Evolutionary conservation across 768 basidiomycete species (phyloP).

Genomic region (Psilocybe subaeruginosa): DNA sequence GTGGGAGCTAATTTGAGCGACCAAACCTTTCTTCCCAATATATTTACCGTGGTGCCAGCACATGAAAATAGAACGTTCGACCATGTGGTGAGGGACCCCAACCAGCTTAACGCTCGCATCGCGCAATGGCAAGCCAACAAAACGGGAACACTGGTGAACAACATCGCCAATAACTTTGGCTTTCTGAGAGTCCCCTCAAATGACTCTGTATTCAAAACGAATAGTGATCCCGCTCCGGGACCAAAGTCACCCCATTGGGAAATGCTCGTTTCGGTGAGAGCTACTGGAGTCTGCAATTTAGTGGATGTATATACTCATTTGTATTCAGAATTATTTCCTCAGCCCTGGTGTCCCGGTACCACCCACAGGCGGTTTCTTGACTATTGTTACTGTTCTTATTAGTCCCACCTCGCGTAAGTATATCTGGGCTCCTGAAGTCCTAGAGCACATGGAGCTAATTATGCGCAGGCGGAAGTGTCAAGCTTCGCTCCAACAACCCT

Average conservation of each 20-base stretch:
- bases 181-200: constrained; percentile 1
- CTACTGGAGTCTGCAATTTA: too few relatives aligned
- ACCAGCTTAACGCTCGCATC: constrained; percentile 22
- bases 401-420: constrained; percentile 38
- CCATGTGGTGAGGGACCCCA: constrained; percentile 4
- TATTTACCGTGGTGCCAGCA: constrained; percentile 9
- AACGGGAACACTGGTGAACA: constrained; percentile 37
- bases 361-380: constrained; percentile 34
- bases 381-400: constrained; percentile 27
- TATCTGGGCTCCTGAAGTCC: background rate
- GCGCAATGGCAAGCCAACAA: constrained; percentile 24
- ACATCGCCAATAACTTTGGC: constrained; percentile 31
- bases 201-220: background rate
- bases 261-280: background rate
- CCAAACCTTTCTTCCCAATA: constrained; percentile 17
- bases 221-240: background rate
- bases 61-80: constrained; percentile 7
- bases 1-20: constrained; percentile 25
- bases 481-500: constrained; percentile 44
- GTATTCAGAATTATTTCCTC: constrained; percentile 18
- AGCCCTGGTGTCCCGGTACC: constrained; percentile 19
- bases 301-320: too few relatives aligned
- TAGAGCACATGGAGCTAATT: background rate
- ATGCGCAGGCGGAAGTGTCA: constrained; percentile 35
- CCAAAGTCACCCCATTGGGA: background rate